Base-by-base conservation (phyloP, 2,329 filamentous ascomycete genomes). In the Dendrostoma leiphaemia region DNA sequence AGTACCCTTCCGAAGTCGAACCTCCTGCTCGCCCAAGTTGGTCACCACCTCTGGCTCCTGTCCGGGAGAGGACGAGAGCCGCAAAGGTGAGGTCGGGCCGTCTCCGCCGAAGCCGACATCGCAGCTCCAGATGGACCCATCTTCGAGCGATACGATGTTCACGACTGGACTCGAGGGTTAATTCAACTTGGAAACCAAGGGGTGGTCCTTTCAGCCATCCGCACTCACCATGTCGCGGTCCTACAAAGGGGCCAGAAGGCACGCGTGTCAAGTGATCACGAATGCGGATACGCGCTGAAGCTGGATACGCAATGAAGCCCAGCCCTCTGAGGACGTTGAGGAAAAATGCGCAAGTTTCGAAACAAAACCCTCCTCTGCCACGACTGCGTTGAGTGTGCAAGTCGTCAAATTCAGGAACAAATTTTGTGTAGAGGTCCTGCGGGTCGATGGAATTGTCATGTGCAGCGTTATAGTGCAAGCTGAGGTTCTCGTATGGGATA, bases 51-150 rank as follows among this genome's bases (percentile, higher is more conserved):
- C 63, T 15, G 68, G 68, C 17, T 76, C 69, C 10, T 73, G 63
- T 2, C 10, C 40, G 8, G 29, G 34, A 7, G 17, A 19, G 28
- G 19, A 23, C 10, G 34, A 23, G 15, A 89, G 70, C 3, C 75
- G 76, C 24, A 89, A 65, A 8, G 85, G 84, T 10, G 70, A 69
- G 1, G 80, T 85, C 3, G 83, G 74, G 4, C 81, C 80, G 61
- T 85, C 81, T 24, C 80, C 81, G 45, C 86, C 86, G 62, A 89
- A 89, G 4, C 78, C 82, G 12, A 86, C 81, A 63, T 89, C 86
- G 5, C 82, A 66, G 63, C 79, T 69, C 67, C 78, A 85, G 54
- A 73, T 70, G 28, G 74, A 73, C 35, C 72, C 72, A 7, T 73
- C 69, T 2, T 28, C 40, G 31, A 89, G 72, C 2, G 75, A 79